Percentiles rank a stretch among this genome's conserved stretches.
phyloP scores from a whole-genome alignment of 257 asterid species.

The Solanum arcanum region DNA sequence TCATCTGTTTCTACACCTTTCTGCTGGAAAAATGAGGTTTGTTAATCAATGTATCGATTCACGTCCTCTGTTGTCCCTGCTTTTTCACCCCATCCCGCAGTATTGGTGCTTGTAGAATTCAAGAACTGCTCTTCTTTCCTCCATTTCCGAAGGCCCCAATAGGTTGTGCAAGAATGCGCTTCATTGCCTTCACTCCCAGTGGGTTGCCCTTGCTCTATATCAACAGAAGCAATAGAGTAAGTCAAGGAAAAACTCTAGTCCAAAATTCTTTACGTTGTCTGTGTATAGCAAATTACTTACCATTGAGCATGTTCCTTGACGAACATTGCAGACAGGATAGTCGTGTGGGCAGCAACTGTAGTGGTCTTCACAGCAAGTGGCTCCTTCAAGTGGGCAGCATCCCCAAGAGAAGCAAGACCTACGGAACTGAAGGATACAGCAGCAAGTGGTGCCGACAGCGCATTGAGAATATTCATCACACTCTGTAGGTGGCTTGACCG shows the following conservation, averaged over 20 bases:
- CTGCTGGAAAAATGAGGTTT: not conserved
- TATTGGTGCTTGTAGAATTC: not conserved
- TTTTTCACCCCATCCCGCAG: not conserved
- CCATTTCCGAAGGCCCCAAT: conserved; percentile 14
- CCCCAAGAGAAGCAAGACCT: conserved; percentile 50
- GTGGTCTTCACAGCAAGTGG: conserved; percentile 58
- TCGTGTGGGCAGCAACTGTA: conserved; percentile 61
- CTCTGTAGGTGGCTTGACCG: conserved; percentile 22
- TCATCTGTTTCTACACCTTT: not conserved
- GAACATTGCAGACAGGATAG: conserved; percentile 44
- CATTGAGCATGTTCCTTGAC: conserved; percentile 38
- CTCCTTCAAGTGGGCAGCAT: conserved; percentile 57
- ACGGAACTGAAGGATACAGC: conserved; percentile 30
- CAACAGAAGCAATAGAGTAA: not conserved
- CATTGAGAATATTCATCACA: conserved; percentile 39
- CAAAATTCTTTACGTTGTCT: not conserved
- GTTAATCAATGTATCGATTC: not conserved
- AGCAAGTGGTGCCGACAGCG: conserved; percentile 44
- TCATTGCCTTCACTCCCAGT: conserved; percentile 62
- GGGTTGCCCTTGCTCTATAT: conserved; percentile 58
- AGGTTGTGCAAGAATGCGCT: conserved; percentile 48
- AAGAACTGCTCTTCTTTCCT: conserved; percentile 36
- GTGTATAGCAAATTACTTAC: conserved; percentile 9
- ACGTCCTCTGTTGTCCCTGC: not conserved
- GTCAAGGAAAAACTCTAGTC: not conserved